These are phyloP conservation scores for Fusarium annulatum DNA, from an alignment of 2,329 filamentous ascomycete species.

Conservation along the genomic window DNA sequence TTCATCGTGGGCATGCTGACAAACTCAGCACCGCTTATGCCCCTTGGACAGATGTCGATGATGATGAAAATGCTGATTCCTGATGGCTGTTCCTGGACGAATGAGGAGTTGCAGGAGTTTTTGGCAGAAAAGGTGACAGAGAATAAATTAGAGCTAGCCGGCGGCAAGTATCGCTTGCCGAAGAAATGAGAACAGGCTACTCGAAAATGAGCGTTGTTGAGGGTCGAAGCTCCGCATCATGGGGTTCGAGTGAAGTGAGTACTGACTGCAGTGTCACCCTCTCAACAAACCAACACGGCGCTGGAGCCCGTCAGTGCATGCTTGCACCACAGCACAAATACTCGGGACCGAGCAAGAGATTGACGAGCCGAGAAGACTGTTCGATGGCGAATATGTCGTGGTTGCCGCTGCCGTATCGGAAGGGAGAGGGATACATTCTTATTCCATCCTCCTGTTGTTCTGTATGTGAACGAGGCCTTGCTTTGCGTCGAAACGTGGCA, in stretches of 20 bases:
- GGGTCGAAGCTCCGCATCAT: slow-evolving; percentile 5
- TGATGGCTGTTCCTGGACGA: slow-evolving; percentile 88
- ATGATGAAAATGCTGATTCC: slow-evolving; percentile 95
- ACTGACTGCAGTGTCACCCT: slow-evolving; percentile 29
- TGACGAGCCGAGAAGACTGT: background rate
- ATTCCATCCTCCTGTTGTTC: background rate
- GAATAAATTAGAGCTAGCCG: slow-evolving; percentile 74
- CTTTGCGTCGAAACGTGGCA: background rate
- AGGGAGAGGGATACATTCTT: slow-evolving; percentile 5
- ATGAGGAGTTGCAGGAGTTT: slow-evolving; percentile 87
- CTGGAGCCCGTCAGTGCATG: slow-evolving; percentile 12
- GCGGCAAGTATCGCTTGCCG: slow-evolving; percentile 75
- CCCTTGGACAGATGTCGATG: slow-evolving; percentile 83
- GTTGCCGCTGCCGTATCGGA: background rate
- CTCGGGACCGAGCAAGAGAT: slow-evolving; percentile 2
- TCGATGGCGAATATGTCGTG: background rate
- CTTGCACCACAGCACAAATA: slow-evolving; percentile 20
- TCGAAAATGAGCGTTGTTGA: slow-evolving; percentile 1
- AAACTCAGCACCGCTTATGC: slow-evolving; percentile 85
- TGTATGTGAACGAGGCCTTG: background rate
- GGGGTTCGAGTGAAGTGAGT: slow-evolving; percentile 18
- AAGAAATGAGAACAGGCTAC: slow-evolving; percentile 60
- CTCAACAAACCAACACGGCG: slow-evolving; percentile 7
- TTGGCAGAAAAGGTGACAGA: slow-evolving; percentile 80
- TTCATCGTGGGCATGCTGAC: slow-evolving; percentile 97